A percentile compares a stretch with the other conserved stretches of the same genome.
Evolutionary conservation across 768 basidiomycete genomes (phyloP).

Genomic region (Lepiota subincarnata): DNA sequence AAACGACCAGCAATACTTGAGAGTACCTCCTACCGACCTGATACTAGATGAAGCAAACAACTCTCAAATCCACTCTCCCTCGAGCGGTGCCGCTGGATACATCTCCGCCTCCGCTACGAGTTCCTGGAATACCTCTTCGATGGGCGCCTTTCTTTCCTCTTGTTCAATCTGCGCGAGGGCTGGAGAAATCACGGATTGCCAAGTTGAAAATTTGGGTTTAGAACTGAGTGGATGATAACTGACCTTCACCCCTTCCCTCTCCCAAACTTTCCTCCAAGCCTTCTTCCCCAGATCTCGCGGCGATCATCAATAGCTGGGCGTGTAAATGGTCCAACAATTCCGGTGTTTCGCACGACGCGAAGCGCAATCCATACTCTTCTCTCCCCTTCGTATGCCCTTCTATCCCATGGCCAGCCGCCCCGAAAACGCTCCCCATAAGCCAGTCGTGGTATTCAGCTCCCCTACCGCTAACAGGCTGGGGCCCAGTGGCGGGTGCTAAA

Average conservation of each 20-base stretch:
- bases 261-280: constrained; percentile 48
- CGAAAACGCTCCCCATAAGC: constrained; percentile 48
- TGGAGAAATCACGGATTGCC: constrained; percentile 16
- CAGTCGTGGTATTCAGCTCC: constrained; percentile 42
- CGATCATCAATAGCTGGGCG: constrained; percentile 52
- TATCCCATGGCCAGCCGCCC: constrained; percentile 19
- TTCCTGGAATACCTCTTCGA: constrained; percentile 43
- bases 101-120: constrained; percentile 35
- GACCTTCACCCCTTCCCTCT: constrained; percentile 49
- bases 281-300: constrained; percentile 42
- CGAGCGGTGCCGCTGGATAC: constrained; percentile 42
- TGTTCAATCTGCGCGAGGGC: constrained; percentile 36
- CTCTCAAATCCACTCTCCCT: constrained; percentile 43
- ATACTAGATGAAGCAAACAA: neutral
- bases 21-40: too few species aligned
- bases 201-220: neutral
- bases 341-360: constrained; percentile 45
- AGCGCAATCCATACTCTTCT: constrained; percentile 45
- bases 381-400: constrained; percentile 28
- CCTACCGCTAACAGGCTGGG: constrained; percentile 26
- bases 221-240: constrained; percentile 13
- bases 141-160: constrained; percentile 32
- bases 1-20: too few species aligned
- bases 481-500: constrained; percentile 36
- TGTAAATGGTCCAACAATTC: constrained; percentile 54